Base-by-base conservation (phyloP, 2,329 filamentous ascomycete species). In the Claviceps fusiformis region DNA sequence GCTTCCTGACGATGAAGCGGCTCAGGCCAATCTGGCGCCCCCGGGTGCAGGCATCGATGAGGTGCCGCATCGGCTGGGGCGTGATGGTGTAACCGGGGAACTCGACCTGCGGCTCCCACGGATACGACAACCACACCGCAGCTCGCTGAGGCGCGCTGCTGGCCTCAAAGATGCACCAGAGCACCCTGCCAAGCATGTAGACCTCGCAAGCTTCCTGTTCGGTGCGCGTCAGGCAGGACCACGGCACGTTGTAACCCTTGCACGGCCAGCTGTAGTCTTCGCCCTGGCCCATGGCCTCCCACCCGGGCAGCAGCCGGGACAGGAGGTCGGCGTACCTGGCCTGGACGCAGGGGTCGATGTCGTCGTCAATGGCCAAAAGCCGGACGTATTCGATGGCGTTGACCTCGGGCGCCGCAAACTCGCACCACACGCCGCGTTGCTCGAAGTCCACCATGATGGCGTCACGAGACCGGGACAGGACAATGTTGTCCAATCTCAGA, bases 91-190 rank as follows among this genome's bases (percentile, higher is more conserved):
- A 82, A 9, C 69, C 67, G 0, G 80, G 80, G 55, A 83, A 83
- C 63, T 80, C 77, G 13, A 79, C 67, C 17, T 74, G 68, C 2
- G 79, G 75, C 62, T 82, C 79, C 66, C 74, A 75, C 17, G 68
- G 69, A 62, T 82, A 82, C 49, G 80, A 82, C 59, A 80, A 73
- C 80, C 80, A 82, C 13, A 80, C 72, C 3, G 77, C 75, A 2
- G 75, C 74, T 57, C 72, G 72, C 60, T 83, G 77, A 1, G 80
- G 79, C 2, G 78, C 79, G 56, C 77, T 78, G 61, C 76, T 75
- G 24, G 78, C 79, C 63, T 83, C 80, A 55, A 83, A 83, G 17
- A 83, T 74, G 62, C 80, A 83, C 79, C 80, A 83, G 50, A 83
- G 68, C 31, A 81, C 71, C 44, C 80, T 73, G 6, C 79, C 80